These are phyloP conservation scores for Cydonia oblonga DNA, from an alignment of 331 rosid species.

Conservation along the genomic window DNA sequence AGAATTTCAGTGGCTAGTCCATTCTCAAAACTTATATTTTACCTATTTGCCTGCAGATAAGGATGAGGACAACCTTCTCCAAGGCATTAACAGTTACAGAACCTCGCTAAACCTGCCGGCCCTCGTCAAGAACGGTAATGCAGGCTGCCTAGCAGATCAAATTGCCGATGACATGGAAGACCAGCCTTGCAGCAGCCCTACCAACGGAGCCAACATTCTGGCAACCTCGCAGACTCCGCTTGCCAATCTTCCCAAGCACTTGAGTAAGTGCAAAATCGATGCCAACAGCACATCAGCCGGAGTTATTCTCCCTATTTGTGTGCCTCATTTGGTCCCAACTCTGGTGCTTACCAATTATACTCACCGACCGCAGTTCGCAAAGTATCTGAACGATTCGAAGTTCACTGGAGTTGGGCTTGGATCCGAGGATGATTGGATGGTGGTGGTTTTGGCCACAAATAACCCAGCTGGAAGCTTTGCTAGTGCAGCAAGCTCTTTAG, in stretches of 20 bases:
- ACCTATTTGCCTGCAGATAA: slow-evolving; percentile 16
- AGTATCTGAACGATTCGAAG: slow-evolving; percentile 36
- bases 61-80: slow-evolving; percentile 48
- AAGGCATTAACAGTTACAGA: slow-evolving; percentile 68
- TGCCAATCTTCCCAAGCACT: slow-evolving; percentile 21
- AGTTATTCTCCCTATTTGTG: slow-evolving; percentile 44
- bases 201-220: slow-evolving; percentile 13
- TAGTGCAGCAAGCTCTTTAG: slow-evolving; percentile 20
- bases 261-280: slow-evolving; percentile 29
- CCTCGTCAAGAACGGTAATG: slow-evolving; percentile 34
- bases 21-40: not conserved
- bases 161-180: slow-evolving; percentile 52
- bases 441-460: slow-evolving; percentile 36
- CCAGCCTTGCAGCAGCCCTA: slow-evolving; percentile 35
- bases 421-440: slow-evolving; percentile 44
- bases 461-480: slow-evolving; percentile 31
- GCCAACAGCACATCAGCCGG: slow-evolving; percentile 37
- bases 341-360: slow-evolving; percentile 34
- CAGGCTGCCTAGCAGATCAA: slow-evolving; percentile 57
- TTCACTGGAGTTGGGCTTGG: slow-evolving; percentile 43
- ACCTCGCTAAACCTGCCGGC: slow-evolving; percentile 25
- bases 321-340: slow-evolving; percentile 20
- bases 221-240: slow-evolving; percentile 14
- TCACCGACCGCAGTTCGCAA: slow-evolving; percentile 9
- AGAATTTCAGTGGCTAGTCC: not conserved